Conservation (phyloP, 495 filamentous ascomycete species). For the Hyaloscypha variabilis region DNA sequence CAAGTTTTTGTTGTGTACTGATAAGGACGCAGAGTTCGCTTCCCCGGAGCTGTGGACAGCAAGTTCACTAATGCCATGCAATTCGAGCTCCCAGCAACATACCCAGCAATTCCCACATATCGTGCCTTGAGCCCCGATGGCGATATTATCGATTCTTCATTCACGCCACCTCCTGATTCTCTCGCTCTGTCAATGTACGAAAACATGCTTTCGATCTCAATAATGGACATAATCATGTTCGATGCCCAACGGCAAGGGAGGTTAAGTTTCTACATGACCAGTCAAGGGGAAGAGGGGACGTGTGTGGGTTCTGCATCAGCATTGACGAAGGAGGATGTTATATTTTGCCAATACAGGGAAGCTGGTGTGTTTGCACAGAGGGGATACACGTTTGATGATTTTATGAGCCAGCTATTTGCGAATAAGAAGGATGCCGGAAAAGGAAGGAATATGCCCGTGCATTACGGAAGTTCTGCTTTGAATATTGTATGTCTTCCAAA, state of each 20-base stretch:
- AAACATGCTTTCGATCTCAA: constrained; percentile 72
- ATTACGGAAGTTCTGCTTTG: constrained; percentile 83
- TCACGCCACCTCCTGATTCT: constrained; percentile 64
- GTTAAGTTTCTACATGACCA: constrained; percentile 97
- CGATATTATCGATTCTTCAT: constrained; percentile 71
- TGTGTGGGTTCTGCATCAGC: constrained; percentile 85
- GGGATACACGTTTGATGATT: constrained; percentile 82
- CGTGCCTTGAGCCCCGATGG: constrained; percentile 76
- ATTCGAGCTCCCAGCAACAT: constrained; percentile 70
- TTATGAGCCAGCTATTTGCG: constrained; percentile 95
- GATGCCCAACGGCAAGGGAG: constrained; percentile 73
- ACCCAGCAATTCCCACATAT: constrained; percentile 65
- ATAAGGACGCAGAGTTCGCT: constrained; percentile 59
- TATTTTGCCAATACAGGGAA: constrained; percentile 96
- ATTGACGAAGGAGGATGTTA: constrained; percentile 78
- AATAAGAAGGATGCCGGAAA: constrained; percentile 79
- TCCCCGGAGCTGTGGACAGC: constrained; percentile 94
- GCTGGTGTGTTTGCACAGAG: constrained; percentile 87
- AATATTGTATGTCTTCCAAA: constrained; percentile 65
- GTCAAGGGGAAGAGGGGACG: constrained; percentile 94
- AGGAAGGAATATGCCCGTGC: constrained; percentile 97
- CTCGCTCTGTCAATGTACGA: constrained; percentile 50
- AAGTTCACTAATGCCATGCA: constrained; percentile 80
- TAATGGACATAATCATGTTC: constrained; percentile 95
- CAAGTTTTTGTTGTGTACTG: background rate